Evolutionary conservation across 352 stramenopile genomes (phyloP).

Genomic region (Phytophthora capsici): DNA sequence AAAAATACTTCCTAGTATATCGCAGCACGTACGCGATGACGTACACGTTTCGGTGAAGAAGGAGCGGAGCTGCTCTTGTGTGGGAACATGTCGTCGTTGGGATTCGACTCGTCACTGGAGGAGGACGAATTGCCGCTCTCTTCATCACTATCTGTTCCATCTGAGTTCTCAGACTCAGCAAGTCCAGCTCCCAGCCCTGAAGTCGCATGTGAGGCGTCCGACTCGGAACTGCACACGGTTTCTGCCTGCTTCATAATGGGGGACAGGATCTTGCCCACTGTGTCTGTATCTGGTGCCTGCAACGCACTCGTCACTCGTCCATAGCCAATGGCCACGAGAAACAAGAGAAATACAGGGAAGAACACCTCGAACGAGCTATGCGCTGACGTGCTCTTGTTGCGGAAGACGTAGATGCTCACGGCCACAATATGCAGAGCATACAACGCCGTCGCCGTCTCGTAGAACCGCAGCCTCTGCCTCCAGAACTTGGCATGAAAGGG

Average conservation of each 20-base stretch:
- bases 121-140: slow-evolving; percentile 79
- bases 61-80: slow-evolving; percentile 34
- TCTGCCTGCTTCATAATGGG: slow-evolving; percentile 46
- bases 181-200: slow-evolving; percentile 63
- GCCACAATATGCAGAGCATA: slow-evolving; percentile 62
- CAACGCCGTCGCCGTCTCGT: slow-evolving; percentile 59
- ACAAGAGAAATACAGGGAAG: slow-evolving; percentile 62
- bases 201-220: slow-evolving; percentile 30
- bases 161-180: slow-evolving; percentile 80
- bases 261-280: slow-evolving; percentile 65
- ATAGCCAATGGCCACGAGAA: slow-evolving; percentile 79
- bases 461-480: slow-evolving; percentile 78
- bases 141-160: slow-evolving; percentile 80
- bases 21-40: slow-evolving; percentile 20
- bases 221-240: slow-evolving; percentile 21
- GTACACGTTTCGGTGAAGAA: slow-evolving; percentile 33
- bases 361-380: slow-evolving; percentile 77
- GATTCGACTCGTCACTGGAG: slow-evolving; percentile 66
- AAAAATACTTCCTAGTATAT: background rate
- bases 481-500: slow-evolving; percentile 80
- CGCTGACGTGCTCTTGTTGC: slow-evolving; percentile 44
- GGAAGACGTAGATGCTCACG: slow-evolving; percentile 61
- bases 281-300: slow-evolving; percentile 61
- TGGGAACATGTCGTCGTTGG: slow-evolving; percentile 51
- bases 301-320: slow-evolving; percentile 78